A percentile compares a stretch with the other conserved stretches of the same genome.
Evolutionary conservation across 2,329 filamentous ascomycete species (phyloP).

Genomic region (Trichothecium sympodiale): DNA sequence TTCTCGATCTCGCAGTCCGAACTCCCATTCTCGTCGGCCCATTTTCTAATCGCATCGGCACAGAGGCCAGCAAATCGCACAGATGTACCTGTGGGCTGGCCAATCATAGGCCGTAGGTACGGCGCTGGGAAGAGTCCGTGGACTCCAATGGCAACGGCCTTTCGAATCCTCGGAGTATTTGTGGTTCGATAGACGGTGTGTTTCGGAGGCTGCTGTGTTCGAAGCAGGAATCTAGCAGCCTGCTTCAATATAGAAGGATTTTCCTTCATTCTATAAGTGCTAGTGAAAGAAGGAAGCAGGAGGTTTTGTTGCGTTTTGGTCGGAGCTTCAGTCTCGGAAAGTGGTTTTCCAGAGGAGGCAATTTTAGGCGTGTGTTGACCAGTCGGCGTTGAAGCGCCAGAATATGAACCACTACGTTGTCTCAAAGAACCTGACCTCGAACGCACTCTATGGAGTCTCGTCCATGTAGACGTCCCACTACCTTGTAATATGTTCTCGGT

Average conservation of each 20-base stretch:
- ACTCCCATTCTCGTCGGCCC: conserved; percentile 65
- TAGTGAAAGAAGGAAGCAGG: conserved; percentile 57
- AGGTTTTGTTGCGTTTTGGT: conserved; percentile 44
- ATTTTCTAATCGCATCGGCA: conserved; percentile 71
- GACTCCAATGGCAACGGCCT: conserved; percentile 84
- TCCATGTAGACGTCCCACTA: conserved; percentile 20
- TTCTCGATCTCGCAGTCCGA: conserved; percentile 78
- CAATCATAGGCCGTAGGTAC: conserved; percentile 79
- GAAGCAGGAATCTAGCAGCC: conserved; percentile 46
- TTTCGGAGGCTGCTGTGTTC: conserved; percentile 42
- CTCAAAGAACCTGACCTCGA: conserved; percentile 36
- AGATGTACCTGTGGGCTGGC: conserved; percentile 90
- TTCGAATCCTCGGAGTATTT: conserved; percentile 62
- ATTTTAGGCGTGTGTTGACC: conserved; percentile 3
- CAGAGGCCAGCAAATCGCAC: conserved; percentile 84
- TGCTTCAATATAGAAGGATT: conserved; percentile 62
- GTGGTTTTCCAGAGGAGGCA: conserved; percentile 10
- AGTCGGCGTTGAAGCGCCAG: conserved; percentile 11
- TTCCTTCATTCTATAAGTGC: conserved; percentile 56
- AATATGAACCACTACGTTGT: conserved; percentile 20
- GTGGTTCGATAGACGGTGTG: conserved; percentile 64
- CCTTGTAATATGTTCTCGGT: conserved; percentile 19
- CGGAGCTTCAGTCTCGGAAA: conserved; percentile 11
- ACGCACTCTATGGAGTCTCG: conserved; percentile 32
- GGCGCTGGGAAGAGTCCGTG: conserved; percentile 89